These are phyloP conservation scores for Amphibolis antarctica DNA, from an alignment of 106 monocot species.

Conservation along the genomic window DNA sequence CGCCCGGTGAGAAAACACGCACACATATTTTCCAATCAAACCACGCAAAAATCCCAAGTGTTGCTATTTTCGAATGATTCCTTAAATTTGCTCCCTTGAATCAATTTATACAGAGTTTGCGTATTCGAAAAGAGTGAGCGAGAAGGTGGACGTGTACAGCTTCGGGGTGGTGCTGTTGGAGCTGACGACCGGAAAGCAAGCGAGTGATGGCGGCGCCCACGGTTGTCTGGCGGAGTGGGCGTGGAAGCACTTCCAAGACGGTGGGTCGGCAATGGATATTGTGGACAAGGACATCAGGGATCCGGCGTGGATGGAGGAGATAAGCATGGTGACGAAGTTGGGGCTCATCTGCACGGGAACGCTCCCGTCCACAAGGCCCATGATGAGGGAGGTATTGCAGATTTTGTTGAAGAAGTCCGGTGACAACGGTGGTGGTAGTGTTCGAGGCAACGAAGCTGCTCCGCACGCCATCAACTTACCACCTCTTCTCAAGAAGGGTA, in stretches of 20 bases:
- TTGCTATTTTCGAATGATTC: too few relatives aligned
- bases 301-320: constrained; percentile 28
- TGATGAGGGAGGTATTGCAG: constrained; percentile 70
- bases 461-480: neutral
- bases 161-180: constrained; percentile 35
- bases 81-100: neutral
- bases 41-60: neutral
- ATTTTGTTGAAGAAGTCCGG: constrained; percentile 36
- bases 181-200: constrained; percentile 17
- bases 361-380: constrained; percentile 43
- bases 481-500: constrained; percentile 2
- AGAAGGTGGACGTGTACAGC: constrained; percentile 32
- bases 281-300: constrained; percentile 23
- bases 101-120: constrained; percentile 4
- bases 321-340: constrained; percentile 37
- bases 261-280: constrained; percentile 20
- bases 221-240: constrained; percentile 46
- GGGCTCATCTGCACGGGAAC: constrained; percentile 55
- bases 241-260: constrained; percentile 39
- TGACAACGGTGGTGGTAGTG: constrained; percentile 13
- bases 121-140: constrained; percentile 13
- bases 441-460: neutral
- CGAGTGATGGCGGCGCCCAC: neutral
- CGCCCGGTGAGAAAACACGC: constrained; percentile 38
- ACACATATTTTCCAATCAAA: neutral